Percentiles rank a stretch among this genome's conserved stretches.
These are phyloP conservation scores for Suhomyces faveliae DNA, from an alignment of 805 yeast species.

Conservation along the genomic window DNA sequence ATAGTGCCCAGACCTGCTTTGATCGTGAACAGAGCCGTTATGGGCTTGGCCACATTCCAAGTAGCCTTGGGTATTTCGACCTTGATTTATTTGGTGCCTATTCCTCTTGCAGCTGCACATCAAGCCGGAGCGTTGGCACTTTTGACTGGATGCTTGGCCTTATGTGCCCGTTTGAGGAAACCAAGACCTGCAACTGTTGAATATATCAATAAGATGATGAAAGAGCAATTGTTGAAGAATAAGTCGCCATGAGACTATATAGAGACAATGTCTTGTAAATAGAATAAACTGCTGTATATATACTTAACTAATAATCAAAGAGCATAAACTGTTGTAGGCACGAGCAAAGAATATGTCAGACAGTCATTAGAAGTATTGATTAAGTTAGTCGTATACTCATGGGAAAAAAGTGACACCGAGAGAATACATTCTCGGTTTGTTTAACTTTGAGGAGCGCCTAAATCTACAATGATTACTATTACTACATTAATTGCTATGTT, in stretches of 20 bases:
- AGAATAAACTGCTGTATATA: too few species aligned
- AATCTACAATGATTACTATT: too few species aligned
- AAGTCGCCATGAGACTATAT: background rate
- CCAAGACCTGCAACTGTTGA: slow-evolving; percentile 36
- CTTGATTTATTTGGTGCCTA: slow-evolving; percentile 83
- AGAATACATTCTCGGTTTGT: too few species aligned
- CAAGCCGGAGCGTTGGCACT: slow-evolving; percentile 96
- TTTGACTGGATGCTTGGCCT: slow-evolving; percentile 69
- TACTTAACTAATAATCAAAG: too few species aligned
- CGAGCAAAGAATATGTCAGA: too few species aligned
- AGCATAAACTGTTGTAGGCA: too few species aligned
- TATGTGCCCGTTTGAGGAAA: slow-evolving; percentile 35
- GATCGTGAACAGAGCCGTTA: slow-evolving; percentile 58
- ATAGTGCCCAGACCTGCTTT: slow-evolving; percentile 55
- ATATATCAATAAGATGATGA: slow-evolving; percentile 33
- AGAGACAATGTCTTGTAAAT: background rate
- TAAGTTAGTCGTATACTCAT: too few species aligned
- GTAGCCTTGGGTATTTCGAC: slow-evolving; percentile 86
- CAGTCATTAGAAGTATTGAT: too few species aligned
- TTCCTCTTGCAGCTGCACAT: slow-evolving; percentile 89
- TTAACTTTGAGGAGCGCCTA: too few species aligned
- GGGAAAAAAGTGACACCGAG: too few species aligned
- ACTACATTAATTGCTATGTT: too few species aligned
- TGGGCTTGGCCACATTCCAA: slow-evolving; percentile 85
- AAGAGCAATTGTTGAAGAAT: slow-evolving; percentile 18